These are phyloP conservation scores for Cryptococcus maquisensis DNA, from an alignment of 1,284 basidiomycete species.

Conservation along the genomic window DNA sequence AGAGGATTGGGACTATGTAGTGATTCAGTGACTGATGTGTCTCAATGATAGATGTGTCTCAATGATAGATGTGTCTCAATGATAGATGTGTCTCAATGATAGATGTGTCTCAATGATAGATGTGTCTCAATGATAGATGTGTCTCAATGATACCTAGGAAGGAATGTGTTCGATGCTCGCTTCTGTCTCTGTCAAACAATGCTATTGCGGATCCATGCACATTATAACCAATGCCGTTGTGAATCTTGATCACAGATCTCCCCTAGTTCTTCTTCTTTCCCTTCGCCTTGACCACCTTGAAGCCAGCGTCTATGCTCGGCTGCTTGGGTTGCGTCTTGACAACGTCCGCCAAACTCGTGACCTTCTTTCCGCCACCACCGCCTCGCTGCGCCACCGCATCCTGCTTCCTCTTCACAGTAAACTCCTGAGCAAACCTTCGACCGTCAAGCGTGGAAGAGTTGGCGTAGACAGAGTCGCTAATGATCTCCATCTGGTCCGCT, in stretches of 20 bases:
- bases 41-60: no score
- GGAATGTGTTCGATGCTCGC: no score
- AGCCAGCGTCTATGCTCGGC: conserved; percentile 66
- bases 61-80: no score
- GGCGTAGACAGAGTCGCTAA: conserved; percentile 87
- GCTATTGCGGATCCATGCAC: no score
- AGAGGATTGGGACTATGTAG: conserved; percentile 38
- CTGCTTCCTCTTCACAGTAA: conserved; percentile 75
- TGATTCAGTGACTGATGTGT: no score
- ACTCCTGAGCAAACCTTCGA: conserved; percentile 86
- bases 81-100: no score
- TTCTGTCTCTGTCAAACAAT: no score
- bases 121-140: no score
- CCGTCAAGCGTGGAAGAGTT: conserved; percentile 93
- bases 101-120: no score
- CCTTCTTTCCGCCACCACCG: conserved; percentile 17
- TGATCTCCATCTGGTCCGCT: conserved; percentile 69
- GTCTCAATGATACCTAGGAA: no score
- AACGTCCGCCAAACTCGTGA: conserved; percentile 52
- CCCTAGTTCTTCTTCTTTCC: conserved; percentile 60
- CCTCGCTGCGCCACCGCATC: conserved; percentile 55
- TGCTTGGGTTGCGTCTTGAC: conserved; percentile 83
- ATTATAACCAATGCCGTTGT: no score
- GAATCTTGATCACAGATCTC: no score
- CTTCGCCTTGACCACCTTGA: conserved; percentile 90